Base-by-base conservation (phyloP, 768 basidiomycete species). In the Termitomyces heimii region DNA sequence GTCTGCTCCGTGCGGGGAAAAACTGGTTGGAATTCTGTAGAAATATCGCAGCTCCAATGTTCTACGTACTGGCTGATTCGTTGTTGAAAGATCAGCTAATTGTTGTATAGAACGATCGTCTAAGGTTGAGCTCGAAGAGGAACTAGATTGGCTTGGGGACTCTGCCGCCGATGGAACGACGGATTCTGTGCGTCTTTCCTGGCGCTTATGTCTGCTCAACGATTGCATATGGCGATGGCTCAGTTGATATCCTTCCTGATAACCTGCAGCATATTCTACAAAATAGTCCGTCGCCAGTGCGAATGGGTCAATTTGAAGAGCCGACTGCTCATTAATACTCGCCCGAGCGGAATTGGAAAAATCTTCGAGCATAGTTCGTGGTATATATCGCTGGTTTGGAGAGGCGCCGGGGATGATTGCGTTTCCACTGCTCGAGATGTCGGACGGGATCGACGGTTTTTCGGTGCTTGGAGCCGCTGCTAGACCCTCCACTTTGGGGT, bases 351-450 rank as follows among this genome's bases (percentile, higher is more conserved):
- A 5, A 43, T 22, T 6, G 22, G 48, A 12, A 32, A 44, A 24
- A 9, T 44, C 31, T 13, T 54, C 56, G 28, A 56, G 55, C 34
- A 60, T 54, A 35, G 39, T 57, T 34, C 42, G 20, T 6, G 64
- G 67, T n/a, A 74, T 59, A 44, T 70, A 65, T 26, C 70, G 70
- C 44, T 69, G 70, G 26, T 65, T 66, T 2, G 70, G 70, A 5
- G 62, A 60, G 18, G 73, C 69, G 16, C 71, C 71, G 0, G 72
- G 62, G 16, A 74, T 68, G 35, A 70, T 68, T 0, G 68, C 70
- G 49, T 67, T 60, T 57, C 68, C 68, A 45, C 55, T 53, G 16
- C 53, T 35, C 42, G n/a, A 53, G 22, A 29, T n/a, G 22, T 32
- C 26, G 8, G 48, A 31, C 18, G 45, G 49, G 6, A 16, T 34